Evolutionary conservation across 1,284 basidiomycete genomes (phyloP).

Genomic region (Trametes hirsuta): DNA sequence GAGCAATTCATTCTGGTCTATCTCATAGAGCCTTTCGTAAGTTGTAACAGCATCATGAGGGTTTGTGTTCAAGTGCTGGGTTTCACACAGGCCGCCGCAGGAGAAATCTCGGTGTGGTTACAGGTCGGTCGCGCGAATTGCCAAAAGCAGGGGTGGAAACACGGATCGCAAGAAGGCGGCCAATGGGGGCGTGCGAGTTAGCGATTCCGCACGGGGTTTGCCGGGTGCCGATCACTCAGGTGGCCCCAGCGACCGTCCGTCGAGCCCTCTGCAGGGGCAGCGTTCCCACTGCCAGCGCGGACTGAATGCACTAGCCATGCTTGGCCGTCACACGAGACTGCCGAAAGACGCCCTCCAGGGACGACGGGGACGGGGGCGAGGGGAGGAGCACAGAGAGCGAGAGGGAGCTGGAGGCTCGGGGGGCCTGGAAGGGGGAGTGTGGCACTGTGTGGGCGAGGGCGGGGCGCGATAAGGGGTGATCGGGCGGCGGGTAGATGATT

Average conservation of each 20-base stretch:
- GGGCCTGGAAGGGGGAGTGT: not conserved
- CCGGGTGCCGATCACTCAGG: not conserved
- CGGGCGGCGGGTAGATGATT: constrained; percentile 2
- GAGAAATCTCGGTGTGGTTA: no score
- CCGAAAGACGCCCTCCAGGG: not conserved
- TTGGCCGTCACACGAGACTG: no score
- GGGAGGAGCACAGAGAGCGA: not conserved
- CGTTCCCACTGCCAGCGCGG: constrained; percentile 1
- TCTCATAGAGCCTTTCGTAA: no score
- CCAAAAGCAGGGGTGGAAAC: no score
- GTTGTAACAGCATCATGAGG: no score
- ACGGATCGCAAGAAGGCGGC: not conserved
- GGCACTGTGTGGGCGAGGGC: not conserved
- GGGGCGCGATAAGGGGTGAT: constrained; percentile 1
- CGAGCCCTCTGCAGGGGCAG: not conserved
- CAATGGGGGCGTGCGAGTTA: constrained; percentile 2
- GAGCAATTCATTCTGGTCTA: no score
- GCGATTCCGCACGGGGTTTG: not conserved
- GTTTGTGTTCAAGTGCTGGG: no score
- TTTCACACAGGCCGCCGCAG: no score
- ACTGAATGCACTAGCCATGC: not conserved
- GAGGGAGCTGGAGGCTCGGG: not conserved
- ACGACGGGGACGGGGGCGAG: not conserved
- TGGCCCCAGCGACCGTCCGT: constrained; percentile 4
- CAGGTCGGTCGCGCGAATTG: no score